A percentile compares a stretch with the other conserved stretches of the same genome.
Evolutionary conservation across 495 filamentous ascomycete genomes (phyloP).

Genomic region (Lichina pygmaea): DNA sequence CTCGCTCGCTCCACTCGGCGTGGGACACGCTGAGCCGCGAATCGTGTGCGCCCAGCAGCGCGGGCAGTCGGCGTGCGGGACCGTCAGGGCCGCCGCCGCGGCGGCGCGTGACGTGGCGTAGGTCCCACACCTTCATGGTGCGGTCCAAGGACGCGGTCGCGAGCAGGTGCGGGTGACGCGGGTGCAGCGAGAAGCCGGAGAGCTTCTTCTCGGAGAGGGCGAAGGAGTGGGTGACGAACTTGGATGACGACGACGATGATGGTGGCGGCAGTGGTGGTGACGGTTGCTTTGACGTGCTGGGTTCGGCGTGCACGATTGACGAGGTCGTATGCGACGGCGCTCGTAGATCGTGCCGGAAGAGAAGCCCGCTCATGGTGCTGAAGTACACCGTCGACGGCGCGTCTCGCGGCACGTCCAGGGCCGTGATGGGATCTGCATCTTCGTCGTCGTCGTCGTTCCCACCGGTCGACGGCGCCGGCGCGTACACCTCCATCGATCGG

Average conservation of each 20-base stretch:
- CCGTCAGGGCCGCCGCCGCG: too few relatives aligned
- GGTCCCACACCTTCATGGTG: slow-evolving; percentile 74
- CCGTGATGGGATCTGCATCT: slow-evolving; percentile 53
- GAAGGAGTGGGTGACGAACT: slow-evolving; percentile 25
- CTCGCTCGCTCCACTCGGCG: slow-evolving; percentile 58
- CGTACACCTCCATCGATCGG: slow-evolving; percentile 51
- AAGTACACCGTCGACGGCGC: slow-evolving; percentile 60
- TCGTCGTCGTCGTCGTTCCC: slow-evolving; percentile 11
- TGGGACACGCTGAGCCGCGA: slow-evolving; percentile 70
- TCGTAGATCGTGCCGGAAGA: slow-evolving; percentile 58
- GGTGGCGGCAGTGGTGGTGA: too few relatives aligned
- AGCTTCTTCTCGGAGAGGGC: slow-evolving; percentile 83
- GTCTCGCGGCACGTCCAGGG: slow-evolving; percentile 43
- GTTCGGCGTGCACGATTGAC: slow-evolving; percentile 1
- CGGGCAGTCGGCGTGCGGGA: slow-evolving; percentile 17
- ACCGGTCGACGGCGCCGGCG: slow-evolving; percentile 15
- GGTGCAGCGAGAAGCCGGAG: slow-evolving; percentile 70
- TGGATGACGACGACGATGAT: too few relatives aligned
- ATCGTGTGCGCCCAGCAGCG: slow-evolving; percentile 52
- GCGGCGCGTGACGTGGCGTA: slow-evolving; percentile 41
- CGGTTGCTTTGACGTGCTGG: too few relatives aligned
- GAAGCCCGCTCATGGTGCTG: slow-evolving; percentile 53
- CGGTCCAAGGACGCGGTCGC: slow-evolving; percentile 81
- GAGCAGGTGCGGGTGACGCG: slow-evolving; percentile 48
- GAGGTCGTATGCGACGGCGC: slow-evolving; percentile 18